Conservation (phyloP, 192 early-diverging fungal genomes). For the Coemansia aciculifera region DNA sequence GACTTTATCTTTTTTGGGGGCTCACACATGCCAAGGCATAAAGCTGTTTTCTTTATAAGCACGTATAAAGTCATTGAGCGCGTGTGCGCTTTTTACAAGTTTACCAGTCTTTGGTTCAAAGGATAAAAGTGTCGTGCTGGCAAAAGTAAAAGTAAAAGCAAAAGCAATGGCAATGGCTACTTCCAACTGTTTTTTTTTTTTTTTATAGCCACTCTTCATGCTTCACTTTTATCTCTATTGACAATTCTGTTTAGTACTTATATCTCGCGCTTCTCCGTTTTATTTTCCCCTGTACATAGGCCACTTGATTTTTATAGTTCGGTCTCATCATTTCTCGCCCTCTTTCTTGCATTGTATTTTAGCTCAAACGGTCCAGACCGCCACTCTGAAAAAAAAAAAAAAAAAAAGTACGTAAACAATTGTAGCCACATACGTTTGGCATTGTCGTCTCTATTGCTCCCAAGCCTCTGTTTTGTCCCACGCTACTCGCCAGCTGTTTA, state of each 20-base stretch:
- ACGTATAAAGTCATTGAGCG: neutral
- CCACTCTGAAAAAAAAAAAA: neutral
- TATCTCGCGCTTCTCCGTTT: neutral
- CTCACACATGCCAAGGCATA: neutral
- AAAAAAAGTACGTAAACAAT: conserved; percentile 6
- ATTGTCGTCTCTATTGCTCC: neutral
- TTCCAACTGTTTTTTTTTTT: neutral
- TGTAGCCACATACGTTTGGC: neutral
- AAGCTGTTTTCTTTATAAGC: neutral
- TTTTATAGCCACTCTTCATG: neutral
- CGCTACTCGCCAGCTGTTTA: conserved; percentile 4
- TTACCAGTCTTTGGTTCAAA: neutral
- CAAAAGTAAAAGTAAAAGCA: neutral
- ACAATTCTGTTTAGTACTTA: neutral
- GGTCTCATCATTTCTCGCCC: neutral
- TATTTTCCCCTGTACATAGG: neutral
- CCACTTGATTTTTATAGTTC: neutral
- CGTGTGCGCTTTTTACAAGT: neutral
- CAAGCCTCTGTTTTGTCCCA: neutral
- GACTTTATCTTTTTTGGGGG: neutral
- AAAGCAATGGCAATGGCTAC: neutral
- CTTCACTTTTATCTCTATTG: neutral
- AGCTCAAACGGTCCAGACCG: conserved; percentile 1
- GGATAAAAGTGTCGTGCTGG: neutral
- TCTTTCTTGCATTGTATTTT: conserved; percentile 3